Conservation (phyloP, 345 rosid genomes). For the Boechera stricta region DNA sequence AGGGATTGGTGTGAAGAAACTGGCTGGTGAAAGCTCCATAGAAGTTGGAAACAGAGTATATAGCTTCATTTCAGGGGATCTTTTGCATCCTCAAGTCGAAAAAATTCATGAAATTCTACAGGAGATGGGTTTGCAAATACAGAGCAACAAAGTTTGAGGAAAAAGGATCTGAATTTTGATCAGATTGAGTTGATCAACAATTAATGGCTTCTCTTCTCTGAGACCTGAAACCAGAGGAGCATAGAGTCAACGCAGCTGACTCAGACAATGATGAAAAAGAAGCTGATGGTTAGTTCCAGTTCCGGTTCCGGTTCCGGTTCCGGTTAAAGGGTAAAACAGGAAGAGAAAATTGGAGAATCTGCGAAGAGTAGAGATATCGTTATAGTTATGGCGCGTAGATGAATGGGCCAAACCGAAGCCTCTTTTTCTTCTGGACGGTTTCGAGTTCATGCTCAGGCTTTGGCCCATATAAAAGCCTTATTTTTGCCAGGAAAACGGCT, state of each 20-base stretch:
- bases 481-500: not conserved
- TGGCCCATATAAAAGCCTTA: conserved; percentile 10
- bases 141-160: conserved; percentile 25
- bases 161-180: not conserved
- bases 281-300: not conserved
- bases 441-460: conserved; percentile 10
- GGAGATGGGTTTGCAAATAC: conserved; percentile 50
- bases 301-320: not conserved
- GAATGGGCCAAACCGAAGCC: not conserved
- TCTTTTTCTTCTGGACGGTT: not conserved
- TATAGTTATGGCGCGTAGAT: conserved; percentile 7
- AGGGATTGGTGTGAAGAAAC: conserved; percentile 61
- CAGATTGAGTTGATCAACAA: not conserved
- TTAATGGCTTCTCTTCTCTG: not conserved
- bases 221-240: conserved; percentile 3
- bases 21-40: conserved; percentile 69
- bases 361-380: not conserved
- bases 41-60: conserved; percentile 56
- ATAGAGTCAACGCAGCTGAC: not conserved
- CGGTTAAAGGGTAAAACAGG: not conserved
- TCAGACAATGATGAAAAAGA: not conserved
- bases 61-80: conserved; percentile 63
- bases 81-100: conserved; percentile 51
- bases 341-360: conserved; percentile 1
- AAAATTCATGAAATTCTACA: conserved; percentile 49